Conservation (phyloP, 805 yeast species). For the Pichia insulana region DNA sequence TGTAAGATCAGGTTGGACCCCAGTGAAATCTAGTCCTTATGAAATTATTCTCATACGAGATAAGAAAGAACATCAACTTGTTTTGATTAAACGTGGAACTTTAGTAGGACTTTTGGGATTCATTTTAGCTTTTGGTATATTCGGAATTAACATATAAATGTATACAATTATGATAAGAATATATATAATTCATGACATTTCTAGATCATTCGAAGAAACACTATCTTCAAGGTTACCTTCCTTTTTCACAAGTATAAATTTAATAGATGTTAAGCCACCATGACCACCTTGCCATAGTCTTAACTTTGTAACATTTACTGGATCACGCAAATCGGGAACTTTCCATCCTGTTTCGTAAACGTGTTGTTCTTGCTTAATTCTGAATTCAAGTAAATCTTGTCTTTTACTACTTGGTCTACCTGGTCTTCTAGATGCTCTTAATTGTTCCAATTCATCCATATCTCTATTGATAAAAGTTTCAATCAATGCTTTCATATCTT, state of each 20-base stretch:
- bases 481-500: slow-evolving; percentile 54
- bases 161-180: background rate
- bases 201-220: too few relatives aligned
- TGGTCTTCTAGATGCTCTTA: slow-evolving; percentile 61
- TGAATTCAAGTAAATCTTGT: slow-evolving; percentile 58
- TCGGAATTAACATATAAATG: background rate
- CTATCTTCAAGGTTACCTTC: slow-evolving; percentile 13
- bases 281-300: slow-evolving; percentile 74
- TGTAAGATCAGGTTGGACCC: slow-evolving; percentile 36
- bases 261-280: slow-evolving; percentile 66
- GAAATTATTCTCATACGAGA: slow-evolving; percentile 34
- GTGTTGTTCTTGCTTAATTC: slow-evolving; percentile 49
- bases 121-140: background rate
- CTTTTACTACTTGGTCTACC: slow-evolving; percentile 76
- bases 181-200: slow-evolving; percentile 4
- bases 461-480: slow-evolving; percentile 58
- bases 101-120: background rate
- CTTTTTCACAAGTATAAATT: slow-evolving; percentile 33
- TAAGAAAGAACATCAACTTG: background rate
- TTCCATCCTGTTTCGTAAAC: slow-evolving; percentile 60
- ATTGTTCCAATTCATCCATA: slow-evolving; percentile 62
- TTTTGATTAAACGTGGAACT: background rate
- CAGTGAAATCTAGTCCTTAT: slow-evolving; percentile 43
- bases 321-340: slow-evolving; percentile 64
- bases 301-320: slow-evolving; percentile 47